Percentiles rank a stretch among this genome's conserved stretches.
Evolutionary conservation across 2,329 filamentous ascomycete genomes (phyloP).

Genomic region (Xylariaceae sp.): DNA sequence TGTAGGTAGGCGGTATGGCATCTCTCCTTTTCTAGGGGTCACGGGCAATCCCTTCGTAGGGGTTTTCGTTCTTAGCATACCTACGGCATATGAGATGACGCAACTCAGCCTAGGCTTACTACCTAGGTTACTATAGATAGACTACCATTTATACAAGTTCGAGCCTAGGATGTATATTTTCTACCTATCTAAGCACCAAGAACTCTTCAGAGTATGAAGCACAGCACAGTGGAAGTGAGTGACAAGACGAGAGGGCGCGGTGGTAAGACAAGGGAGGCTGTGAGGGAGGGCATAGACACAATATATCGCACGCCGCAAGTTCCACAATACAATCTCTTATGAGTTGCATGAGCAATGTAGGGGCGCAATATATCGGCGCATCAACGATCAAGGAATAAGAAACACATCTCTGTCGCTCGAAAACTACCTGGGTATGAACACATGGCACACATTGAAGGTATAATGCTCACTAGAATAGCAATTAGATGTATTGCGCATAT

Average conservation of each 20-base stretch:
- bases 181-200: too few relatives aligned
- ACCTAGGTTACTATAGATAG: too few relatives aligned
- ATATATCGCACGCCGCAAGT: conserved; percentile 14
- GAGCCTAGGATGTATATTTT: too few relatives aligned
- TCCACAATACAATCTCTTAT: not conserved
- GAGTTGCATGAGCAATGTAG: conserved; percentile 9
- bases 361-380: conserved; percentile 7
- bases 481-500: not conserved
- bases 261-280: too few relatives aligned
- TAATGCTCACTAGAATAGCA: not conserved
- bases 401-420: not conserved
- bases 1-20: too few relatives aligned
- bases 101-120: too few relatives aligned
- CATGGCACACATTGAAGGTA: not conserved
- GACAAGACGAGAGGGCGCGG: too few relatives aligned
- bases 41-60: not conserved
- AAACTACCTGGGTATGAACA: too few relatives aligned
- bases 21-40: not conserved
- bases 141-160: too few relatives aligned
- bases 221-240: too few relatives aligned
- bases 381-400: not conserved
- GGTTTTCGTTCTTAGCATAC: too few relatives aligned
- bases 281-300: not conserved
- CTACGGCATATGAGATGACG: not conserved
- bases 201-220: too few relatives aligned